Percentiles rank a stretch among this genome's conserved stretches.
These are phyloP conservation scores for Diplodia corticola DNA, from an alignment of 2,329 filamentous ascomycete genomes.

Conservation along the genomic window DNA sequence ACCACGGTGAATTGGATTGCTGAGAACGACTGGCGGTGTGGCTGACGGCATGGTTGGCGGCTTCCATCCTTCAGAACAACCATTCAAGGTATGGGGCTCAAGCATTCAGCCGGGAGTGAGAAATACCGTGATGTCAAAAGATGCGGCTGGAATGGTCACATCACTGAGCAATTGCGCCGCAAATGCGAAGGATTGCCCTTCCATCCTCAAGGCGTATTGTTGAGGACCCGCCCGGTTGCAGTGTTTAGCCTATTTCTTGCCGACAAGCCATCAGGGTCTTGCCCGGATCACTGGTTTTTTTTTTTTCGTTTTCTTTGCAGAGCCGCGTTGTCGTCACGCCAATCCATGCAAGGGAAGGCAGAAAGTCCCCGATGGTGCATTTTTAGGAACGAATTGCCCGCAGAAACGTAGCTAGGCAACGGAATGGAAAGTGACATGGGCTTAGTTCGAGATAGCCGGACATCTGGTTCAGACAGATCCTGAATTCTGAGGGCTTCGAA, in stretches of 20 bases:
- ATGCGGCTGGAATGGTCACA: not conserved
- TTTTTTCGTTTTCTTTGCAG: not conserved
- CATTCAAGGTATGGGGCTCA: not conserved
- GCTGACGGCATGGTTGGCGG: not conserved
- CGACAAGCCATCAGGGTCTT: conserved; percentile 1
- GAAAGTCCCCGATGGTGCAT: not conserved
- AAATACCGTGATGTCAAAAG: not conserved
- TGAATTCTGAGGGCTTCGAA: not conserved
- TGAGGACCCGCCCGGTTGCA: not conserved
- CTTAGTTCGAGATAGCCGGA: not conserved
- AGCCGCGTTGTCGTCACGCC: not conserved
- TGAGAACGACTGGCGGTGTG: not conserved
- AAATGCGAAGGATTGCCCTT: not conserved
- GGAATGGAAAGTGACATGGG: not conserved
- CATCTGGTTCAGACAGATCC: not conserved
- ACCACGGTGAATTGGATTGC: not conserved
- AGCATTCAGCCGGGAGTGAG: not conserved
- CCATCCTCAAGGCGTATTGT: not conserved
- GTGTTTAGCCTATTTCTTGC: conserved; percentile 15
- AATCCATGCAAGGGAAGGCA: not conserved
- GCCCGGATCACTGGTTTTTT: not conserved
- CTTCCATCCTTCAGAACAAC: not conserved
- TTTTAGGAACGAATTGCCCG: not conserved
- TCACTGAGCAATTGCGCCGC: not conserved
- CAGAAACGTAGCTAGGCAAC: not conserved